Evolutionary conservation across 2,329 filamentous ascomycete species (phyloP), one percentile per base, ranked within the genome.

Genomic region (Monosporascus sp.): DNA sequence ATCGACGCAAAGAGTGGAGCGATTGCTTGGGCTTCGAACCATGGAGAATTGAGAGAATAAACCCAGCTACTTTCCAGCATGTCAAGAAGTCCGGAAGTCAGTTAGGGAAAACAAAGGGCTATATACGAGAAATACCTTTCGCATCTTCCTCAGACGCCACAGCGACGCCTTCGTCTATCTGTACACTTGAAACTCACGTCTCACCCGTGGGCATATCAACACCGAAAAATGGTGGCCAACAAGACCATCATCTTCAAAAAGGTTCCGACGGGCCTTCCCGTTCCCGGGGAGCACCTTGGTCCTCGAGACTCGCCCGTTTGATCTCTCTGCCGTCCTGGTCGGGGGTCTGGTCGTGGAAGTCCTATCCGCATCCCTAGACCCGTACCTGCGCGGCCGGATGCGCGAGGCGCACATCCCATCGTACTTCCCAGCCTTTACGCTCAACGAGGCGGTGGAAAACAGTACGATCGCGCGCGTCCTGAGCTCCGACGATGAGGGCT

Each of bases 341-440:
- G 81, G 83, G 54, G 85, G 85, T 44, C 70, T 89, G 54, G 80
- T 80, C 37, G 71, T 82, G 57, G 82, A 86, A 70, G 82, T 83
- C 60, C 76, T 83, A 66, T 87, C 86, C 69, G 74, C 81, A 59
- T 88, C 85, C 49, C 84, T 85, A 68, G 86, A 90, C 67, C 87
- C 86, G 6, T 89, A 89, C 74, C 81, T 86, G 74, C 83, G 87
- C 48, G 83, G 83, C 53, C 79, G 81, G 56, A 88, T 90, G 85
- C 80, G 85, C 22, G 65, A 72, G 34, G 63, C 83, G 3, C 68
- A 75, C 7, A 62, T 70, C 60, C 81, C 85, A 67, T 85, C 83
- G 38, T 89, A 88, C 73, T 65, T 74, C 39, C 74, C 84, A 5
- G 70, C 84, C 7, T 86, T 81, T 66, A 63, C 74, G n/a, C 70